phyloP scores from a whole-genome alignment of 306 rosid species.

The Cicer chorassanicum region DNA sequence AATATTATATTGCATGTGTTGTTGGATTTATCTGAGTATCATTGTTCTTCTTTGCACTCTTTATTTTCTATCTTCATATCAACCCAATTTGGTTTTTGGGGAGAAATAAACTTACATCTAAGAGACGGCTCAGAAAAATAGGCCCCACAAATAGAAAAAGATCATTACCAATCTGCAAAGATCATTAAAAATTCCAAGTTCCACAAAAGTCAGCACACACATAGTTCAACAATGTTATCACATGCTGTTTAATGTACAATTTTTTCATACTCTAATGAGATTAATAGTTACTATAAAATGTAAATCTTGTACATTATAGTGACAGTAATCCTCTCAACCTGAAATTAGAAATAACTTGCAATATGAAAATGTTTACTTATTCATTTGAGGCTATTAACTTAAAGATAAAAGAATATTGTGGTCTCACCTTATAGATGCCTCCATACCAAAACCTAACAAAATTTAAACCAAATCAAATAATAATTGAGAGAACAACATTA shows the following conservation, averaged over 20 bases:
- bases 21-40: background rate
- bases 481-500: constrained; percentile 23
- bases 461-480: constrained; percentile 21
- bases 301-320: background rate
- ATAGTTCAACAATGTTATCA: constrained; percentile 26
- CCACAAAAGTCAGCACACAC: constrained; percentile 20
- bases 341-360: constrained; percentile 24
- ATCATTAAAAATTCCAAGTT: constrained; percentile 37
- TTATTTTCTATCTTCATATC: background rate
- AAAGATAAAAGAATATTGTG: background rate
- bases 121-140: constrained; percentile 64
- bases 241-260: background rate
- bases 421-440: constrained; percentile 73
- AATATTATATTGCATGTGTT: too few species aligned
- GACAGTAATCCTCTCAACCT: constrained; percentile 1
- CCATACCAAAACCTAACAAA: constrained; percentile 82
- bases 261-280: background rate
- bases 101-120: constrained; percentile 59
- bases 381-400: constrained; percentile 13
- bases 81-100: constrained; percentile 18
- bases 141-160: constrained; percentile 86
- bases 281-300: background rate
- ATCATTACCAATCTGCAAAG: constrained; percentile 73
- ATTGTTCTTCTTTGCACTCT: background rate
- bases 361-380: constrained; percentile 32